Conservation (phyloP, 768 basidiomycete genomes). For the Boletales sp. region DNA sequence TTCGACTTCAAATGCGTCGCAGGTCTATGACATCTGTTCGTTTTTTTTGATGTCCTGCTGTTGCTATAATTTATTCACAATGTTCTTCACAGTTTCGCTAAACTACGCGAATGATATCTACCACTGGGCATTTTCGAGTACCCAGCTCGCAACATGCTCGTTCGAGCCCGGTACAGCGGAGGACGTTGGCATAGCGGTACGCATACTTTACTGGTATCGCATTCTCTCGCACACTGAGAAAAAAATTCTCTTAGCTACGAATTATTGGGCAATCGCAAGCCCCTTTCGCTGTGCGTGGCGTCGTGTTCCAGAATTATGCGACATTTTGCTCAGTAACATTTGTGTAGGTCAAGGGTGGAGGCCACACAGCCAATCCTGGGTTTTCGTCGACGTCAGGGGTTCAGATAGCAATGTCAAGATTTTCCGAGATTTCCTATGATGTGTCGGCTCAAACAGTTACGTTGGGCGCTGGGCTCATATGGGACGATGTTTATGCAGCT, state of each 20-base stretch:
- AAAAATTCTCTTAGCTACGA: constrained; percentile 2
- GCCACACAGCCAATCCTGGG: constrained; percentile 49
- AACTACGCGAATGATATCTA: constrained; percentile 40
- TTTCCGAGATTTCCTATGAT: constrained; percentile 40
- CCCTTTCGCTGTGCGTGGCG: constrained; percentile 20
- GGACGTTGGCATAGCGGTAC: constrained; percentile 50
- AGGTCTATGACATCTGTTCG: background rate
- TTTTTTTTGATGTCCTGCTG: background rate
- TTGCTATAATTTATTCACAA: background rate
- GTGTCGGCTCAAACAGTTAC: constrained; percentile 34
- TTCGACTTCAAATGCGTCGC: no score
- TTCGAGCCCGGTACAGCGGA: constrained; percentile 55
- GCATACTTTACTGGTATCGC: background rate
- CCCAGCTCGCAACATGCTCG: constrained; percentile 44
- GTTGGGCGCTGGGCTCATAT: constrained; percentile 43
- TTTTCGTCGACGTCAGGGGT: constrained; percentile 59
- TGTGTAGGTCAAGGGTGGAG: constrained; percentile 56
- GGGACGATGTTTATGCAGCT: constrained; percentile 60
- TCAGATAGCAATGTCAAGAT: constrained; percentile 52
- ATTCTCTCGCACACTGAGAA: background rate
- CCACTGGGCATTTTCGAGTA: constrained; percentile 53
- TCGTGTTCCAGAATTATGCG: background rate
- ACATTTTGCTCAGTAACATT: no score
- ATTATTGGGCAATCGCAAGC: constrained; percentile 41
- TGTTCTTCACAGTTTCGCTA: constrained; percentile 4